Conservation (phyloP, 2,329 filamentous ascomycete genomes). For the Exophiala dermatitidis region DNA sequence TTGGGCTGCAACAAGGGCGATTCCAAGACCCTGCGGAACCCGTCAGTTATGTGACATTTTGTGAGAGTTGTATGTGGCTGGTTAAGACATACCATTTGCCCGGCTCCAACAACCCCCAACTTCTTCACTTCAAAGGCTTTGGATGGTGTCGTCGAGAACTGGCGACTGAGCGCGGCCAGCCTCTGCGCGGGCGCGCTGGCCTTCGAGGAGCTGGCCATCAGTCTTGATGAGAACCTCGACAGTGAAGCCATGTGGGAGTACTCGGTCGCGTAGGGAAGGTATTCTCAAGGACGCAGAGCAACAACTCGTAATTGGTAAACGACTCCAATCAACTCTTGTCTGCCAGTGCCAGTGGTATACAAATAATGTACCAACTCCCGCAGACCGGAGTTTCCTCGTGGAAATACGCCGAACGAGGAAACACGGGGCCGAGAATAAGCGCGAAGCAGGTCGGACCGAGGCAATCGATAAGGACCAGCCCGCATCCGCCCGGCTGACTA, state of each 20-base stretch:
- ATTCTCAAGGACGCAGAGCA: not conserved
- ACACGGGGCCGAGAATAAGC: not conserved
- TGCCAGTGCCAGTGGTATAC: too few species aligned
- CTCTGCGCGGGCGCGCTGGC: slow-evolving; percentile 30
- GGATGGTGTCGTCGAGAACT: slow-evolving; percentile 63
- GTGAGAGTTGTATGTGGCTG: not conserved
- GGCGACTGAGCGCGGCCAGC: slow-evolving; percentile 37
- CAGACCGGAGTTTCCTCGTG: not conserved
- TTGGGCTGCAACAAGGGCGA: slow-evolving; percentile 86
- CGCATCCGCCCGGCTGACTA: not conserved
- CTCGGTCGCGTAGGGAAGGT: not conserved
- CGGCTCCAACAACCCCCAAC: slow-evolving; percentile 85
- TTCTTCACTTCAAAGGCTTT: slow-evolving; percentile 67
- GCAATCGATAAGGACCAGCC: not conserved
- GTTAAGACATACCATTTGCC: slow-evolving; percentile 70
- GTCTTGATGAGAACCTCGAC: slow-evolving; percentile 28
- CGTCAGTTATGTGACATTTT: not conserved
- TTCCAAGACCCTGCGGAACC: slow-evolving; percentile 69
- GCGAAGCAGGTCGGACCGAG: not conserved
- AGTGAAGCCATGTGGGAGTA: slow-evolving; percentile 18
- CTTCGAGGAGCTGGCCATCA: slow-evolving; percentile 32
- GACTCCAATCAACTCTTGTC: not conserved
- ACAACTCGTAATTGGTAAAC: not conserved
- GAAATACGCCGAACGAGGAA: not conserved
- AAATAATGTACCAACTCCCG: not conserved